Base-by-base conservation (phyloP, 2,329 filamentous ascomycete genomes). In the Paecilomyces fulvus region DNA sequence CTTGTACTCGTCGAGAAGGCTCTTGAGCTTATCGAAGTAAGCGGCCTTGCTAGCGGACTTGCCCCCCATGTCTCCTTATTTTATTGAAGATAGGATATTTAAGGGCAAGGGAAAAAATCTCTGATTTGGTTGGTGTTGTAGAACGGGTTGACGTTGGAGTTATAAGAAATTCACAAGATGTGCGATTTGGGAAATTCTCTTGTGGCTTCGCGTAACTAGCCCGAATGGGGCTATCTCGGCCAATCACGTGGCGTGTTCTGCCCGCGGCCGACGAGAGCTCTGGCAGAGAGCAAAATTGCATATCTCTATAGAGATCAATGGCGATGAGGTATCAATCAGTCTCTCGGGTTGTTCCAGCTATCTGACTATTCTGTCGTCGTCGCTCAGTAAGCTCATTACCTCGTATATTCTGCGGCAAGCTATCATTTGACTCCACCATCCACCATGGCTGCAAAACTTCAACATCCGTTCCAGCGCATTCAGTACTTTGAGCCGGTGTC, bases 1-100 rank as follows among this genome's bases (percentile, higher is more conserved):
- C 78, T 85, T 86, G 88, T 95, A 97, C 78, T 91, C 87, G 83
- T 97, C 90, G 78, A 99, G 88, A 78, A 97, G 86, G 79, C 78
- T 79, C 88, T 96, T 95, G 78, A 99, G 91, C 91, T 97, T 97
- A 80, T 96, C 92, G 84, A 99, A 99, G 87, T 99, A 96, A 78
- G 79, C 89, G 78, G 90, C 85, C 86, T 97, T 99, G 86, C 87
- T 92, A 74, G 82, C 84, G 73, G 89, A 83, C 83, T 90, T 96
- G 91, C 90, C 92, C 91, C 91, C 92, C 92, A 96, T 96, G 84
- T 90, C 89, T 95, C 90, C 90, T 95, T 95, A 80, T 83, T 65
- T 66, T 70, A 70, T 73, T 90, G 90, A 94, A 94, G 90, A 88
- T 85, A 95, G 91, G 91, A 89, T 95, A 78, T 96, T 96, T 96